Evolutionary conservation across 1,284 basidiomycete genomes (phyloP), one percentile per base, ranked within the genome.

Genomic region (Hymenochaete sp.): DNA sequence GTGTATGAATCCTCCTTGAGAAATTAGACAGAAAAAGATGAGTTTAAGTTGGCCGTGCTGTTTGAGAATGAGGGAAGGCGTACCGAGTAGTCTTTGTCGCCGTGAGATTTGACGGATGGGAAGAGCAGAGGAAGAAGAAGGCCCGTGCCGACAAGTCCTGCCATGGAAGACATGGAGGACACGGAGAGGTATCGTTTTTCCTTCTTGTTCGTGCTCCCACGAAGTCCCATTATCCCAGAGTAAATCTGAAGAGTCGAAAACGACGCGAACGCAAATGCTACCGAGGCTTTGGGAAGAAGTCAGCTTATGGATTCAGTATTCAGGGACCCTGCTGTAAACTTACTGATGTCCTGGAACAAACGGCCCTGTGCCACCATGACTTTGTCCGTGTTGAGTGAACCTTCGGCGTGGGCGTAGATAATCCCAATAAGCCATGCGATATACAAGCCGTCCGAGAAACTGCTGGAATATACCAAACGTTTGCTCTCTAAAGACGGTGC

Each of bases 271-370:
- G 76, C 66, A 55, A 85, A 84, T 4, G 75, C 72, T 24, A 70
- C 70, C 3, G 66, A 66, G 31, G 67, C 79, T 76, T 52, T 47
- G 28, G 13, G n/a, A 46, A 50, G 50, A 7, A 18, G 25, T 44
- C 44, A 7, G 49, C 31, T 35, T n/a, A n/a, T n/a, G n/a, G n/a
- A n/a, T n/a, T n/a, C n/a, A n/a, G 21, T 21, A 26, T 24, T 28
- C 35, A 43, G 45, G 1, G 16, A 21, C 8, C 16, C 24, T 11
- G n/a, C 35, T 42, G 38, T 31, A 44, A 22, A 73, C 78, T 49
- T 53, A 84, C 82, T 72, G 46, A 76, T 67, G 51, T 73, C 75
- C 55, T 78, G 72, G 78, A 79, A 82, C 28, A 82, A 62, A 26
- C 64, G 56, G 19, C 77, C 76, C 44, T 66, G 57, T 40, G 60